Percentiles rank a stretch among this genome's conserved stretches.
Evolutionary conservation across 257 asterid species (phyloP).

Genomic region (Ilex aquifolium): DNA sequence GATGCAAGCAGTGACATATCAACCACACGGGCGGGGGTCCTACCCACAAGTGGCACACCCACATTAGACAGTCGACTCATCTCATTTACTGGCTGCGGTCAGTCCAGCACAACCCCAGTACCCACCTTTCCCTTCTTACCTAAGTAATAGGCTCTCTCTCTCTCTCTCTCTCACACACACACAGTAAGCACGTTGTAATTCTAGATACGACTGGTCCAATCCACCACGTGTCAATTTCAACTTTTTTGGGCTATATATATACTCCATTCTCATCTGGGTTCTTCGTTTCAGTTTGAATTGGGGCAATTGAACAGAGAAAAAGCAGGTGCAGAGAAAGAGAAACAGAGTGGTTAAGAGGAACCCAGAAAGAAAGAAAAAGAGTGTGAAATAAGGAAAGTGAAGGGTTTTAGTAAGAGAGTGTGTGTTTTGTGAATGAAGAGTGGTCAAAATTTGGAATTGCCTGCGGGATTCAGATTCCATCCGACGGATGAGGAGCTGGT

Average conservation of each 20-base stretch:
- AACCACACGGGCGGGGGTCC: not conserved
- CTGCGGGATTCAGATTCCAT: slow-evolving; percentile 38
- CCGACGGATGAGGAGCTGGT: slow-evolving; percentile 42
- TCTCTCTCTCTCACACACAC: not conserved
- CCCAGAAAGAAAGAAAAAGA: not conserved
- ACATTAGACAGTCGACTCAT: not conserved
- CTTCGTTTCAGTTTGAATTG: not conserved
- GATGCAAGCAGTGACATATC: slow-evolving; percentile 32
- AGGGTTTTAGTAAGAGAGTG: not conserved
- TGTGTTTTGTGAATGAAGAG: not conserved
- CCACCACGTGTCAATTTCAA: slow-evolving; percentile 14
- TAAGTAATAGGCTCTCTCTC: not conserved
- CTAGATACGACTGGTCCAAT: slow-evolving; percentile 5
- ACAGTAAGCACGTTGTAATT: not conserved
- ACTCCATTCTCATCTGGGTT: not conserved
- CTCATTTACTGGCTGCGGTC: slow-evolving; percentile 17
- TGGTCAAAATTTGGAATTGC: slow-evolving; percentile 18
- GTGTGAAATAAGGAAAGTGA: too few species aligned
- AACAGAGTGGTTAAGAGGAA: not conserved
- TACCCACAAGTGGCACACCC: not conserved
- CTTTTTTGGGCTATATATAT: slow-evolving; percentile 3
- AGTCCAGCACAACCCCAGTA: not conserved
- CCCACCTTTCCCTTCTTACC: not conserved
- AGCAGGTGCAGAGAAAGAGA: not conserved
- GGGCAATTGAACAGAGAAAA: not conserved